Evolutionary conservation across 108 stramenopile genomes (phyloP).

Genomic region (Nitzschia putrida): DNA sequence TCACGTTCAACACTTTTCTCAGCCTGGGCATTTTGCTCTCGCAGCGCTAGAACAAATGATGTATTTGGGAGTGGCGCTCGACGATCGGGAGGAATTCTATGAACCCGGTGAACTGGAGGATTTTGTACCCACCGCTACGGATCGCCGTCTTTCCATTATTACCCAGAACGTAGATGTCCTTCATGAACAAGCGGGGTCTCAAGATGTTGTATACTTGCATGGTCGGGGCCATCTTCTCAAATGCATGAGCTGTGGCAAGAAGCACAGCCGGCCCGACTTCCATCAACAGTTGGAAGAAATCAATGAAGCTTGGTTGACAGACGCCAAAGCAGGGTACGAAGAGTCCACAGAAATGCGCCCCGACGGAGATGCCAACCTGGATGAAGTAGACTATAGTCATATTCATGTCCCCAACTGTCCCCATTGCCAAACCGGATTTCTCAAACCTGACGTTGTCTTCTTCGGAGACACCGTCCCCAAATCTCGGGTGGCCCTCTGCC

Average conservation of each 20-base stretch:
- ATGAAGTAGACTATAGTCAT: slow-evolving; percentile 53
- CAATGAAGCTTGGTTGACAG: slow-evolving; percentile 77
- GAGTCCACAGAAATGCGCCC: slow-evolving; percentile 62
- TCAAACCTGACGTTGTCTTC: slow-evolving; percentile 97
- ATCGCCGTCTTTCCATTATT: slow-evolving; percentile 59
- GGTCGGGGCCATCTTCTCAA: slow-evolving; percentile 75
- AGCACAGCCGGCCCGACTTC: slow-evolving; percentile 65
- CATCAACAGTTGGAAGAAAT: slow-evolving; percentile 63
- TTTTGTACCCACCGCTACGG: slow-evolving; percentile 13
- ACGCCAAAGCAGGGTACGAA: slow-evolving; percentile 29
- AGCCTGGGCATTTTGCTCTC: slow-evolving; percentile 84
- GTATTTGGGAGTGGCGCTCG: slow-evolving; percentile 58
- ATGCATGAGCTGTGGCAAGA: slow-evolving; percentile 89
- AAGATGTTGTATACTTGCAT: slow-evolving; percentile 89
- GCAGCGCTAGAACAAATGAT: slow-evolving; percentile 78
- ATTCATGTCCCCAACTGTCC: slow-evolving; percentile 77
- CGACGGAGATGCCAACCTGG: slow-evolving; percentile 92
- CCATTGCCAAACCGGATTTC: slow-evolving; percentile 67
- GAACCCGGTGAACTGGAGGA: slow-evolving; percentile 23
- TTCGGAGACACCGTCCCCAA: slow-evolving; percentile 84
- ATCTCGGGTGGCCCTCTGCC: slow-evolving; percentile 58
- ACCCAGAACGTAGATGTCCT: slow-evolving; percentile 98
- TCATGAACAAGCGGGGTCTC: slow-evolving; percentile 83
- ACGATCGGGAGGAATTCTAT: slow-evolving; percentile 47
- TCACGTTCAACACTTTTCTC: slow-evolving; percentile 1